phyloP scores from a whole-genome alignment of 2,329 filamentous ascomycete species.

The Cytospora paraplurivora region DNA sequence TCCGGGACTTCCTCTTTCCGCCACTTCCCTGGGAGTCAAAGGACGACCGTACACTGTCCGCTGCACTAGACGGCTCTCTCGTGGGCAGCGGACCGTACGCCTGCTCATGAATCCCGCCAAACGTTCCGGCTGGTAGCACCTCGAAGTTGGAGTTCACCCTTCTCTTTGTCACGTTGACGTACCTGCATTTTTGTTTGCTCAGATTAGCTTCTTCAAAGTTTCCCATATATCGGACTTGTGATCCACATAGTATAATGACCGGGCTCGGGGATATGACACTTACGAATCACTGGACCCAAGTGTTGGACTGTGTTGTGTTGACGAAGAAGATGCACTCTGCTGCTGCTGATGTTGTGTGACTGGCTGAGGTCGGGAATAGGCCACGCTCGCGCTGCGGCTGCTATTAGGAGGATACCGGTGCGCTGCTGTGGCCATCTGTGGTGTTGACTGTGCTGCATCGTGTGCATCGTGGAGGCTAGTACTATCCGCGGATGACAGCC shows the following conservation, averaged over 20 bases:
- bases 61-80: slow-evolving; percentile 12
- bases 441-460: not conserved
- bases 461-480: slow-evolving; percentile 9
- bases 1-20: slow-evolving; percentile 10
- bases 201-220: slow-evolving; percentile 6
- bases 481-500: slow-evolving; percentile 11
- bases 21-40: slow-evolving; percentile 18
- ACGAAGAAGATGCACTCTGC: not conserved
- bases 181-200: slow-evolving; percentile 16
- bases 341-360: slow-evolving; percentile 23
- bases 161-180: slow-evolving; percentile 40
- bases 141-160: slow-evolving; percentile 44
- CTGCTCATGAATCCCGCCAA: slow-evolving; percentile 28
- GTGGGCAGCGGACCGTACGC: not conserved
- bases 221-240: not conserved
- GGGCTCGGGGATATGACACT: slow-evolving; percentile 35
- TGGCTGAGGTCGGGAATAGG: slow-evolving; percentile 6
- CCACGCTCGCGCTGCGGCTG: slow-evolving; percentile 25
- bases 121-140: slow-evolving; percentile 44
- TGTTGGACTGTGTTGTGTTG: slow-evolving; percentile 34
- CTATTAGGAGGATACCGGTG: slow-evolving; percentile 27
- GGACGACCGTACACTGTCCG: slow-evolving; percentile 17
- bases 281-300: slow-evolving; percentile 42
- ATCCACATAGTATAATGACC: not conserved
- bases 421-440: not conserved